Evolutionary conservation across 2,329 filamentous ascomycete genomes (phyloP), one percentile per base, ranked within the genome.

Genomic region (Pestalotiopsis fici): DNA sequence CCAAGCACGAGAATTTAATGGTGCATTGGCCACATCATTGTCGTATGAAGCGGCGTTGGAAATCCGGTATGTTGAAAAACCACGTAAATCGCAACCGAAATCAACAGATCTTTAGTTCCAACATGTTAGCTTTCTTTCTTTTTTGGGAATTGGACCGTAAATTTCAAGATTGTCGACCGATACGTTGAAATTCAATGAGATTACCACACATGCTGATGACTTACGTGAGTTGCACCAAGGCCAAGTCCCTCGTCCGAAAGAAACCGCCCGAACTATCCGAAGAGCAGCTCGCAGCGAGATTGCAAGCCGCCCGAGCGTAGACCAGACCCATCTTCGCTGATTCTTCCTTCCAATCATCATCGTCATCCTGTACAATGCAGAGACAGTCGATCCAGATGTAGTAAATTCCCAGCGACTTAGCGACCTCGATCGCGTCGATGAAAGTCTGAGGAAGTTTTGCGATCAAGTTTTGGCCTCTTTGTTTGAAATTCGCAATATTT

Each of bases 341-440:
- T 43, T 67, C 28, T 18, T 56, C n/a, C 13, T 18, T 43, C 65
- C 65, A 67, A 23, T 68, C 67, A 2, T 62, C 57, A 1, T 5
- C 4, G 3, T 31, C 56, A 47, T 68, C 57, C 21, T 68, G 67
- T 11, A 67, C 43, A 4, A 68, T 67, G 55, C 67, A 68, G 3
- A 68, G 39, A 12, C 65, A 67, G 57, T 68, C 67, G 18, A 68
- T 67, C 65, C 67, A 68, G 1, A 67, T 60, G n/a, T 67, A 68
- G 4, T 25, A 15, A 13, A 27, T 54, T 5, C 67, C 67, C 9
- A 68, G 50, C 3, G 37, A 50, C 15, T 23, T 50, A 1, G 64
- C 57, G 6, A 66, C 54, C 4, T 28, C 18, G 4, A 68, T 55
- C 9, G 64, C 67, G 3, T 68, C 35, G 9, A 25, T 3, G 12